phyloP scores from a whole-genome alignment of 73 alveolate genomes.

The Breviolum minutum region DNA sequence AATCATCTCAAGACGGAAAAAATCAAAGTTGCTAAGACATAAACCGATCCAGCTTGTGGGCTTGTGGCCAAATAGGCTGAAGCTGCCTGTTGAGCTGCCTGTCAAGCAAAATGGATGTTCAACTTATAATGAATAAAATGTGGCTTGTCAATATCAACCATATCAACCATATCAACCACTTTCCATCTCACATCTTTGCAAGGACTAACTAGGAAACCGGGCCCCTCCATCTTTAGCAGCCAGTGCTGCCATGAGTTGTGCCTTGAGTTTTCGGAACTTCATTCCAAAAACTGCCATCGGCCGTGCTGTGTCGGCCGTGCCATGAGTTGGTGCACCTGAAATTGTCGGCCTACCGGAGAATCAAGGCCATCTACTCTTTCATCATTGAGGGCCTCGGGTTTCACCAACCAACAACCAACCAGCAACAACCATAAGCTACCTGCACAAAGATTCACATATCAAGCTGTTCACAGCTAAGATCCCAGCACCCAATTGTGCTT shows the following conservation, averaged over 20 bases:
- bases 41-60: constrained; percentile 37
- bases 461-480: neutral
- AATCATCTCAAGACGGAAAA: too few relatives aligned
- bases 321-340: constrained; percentile 13
- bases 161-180: neutral
- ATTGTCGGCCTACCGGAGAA: constrained; percentile 54
- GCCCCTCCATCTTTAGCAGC: constrained; percentile 89
- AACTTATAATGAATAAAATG: too few relatives aligned
- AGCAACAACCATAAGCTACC: neutral
- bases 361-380: constrained; percentile 74
- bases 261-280: neutral
- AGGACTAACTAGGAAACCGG: neutral
- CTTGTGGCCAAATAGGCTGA: constrained; percentile 36
- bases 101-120: neutral
- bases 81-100: constrained; percentile 86
- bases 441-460: neutral
- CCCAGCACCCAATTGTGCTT: constrained; percentile 59
- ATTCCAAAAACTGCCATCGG: neutral
- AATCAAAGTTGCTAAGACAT: neutral
- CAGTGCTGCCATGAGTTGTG: constrained; percentile 81
- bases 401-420: neutral
- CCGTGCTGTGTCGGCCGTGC: neutral
- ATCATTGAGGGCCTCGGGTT: constrained; percentile 67
- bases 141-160: too few relatives aligned
- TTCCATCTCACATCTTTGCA: neutral